Evolutionary conservation across 78 protist species (phyloP).

Genomic region (Polysphondylium violaceum): DNA sequence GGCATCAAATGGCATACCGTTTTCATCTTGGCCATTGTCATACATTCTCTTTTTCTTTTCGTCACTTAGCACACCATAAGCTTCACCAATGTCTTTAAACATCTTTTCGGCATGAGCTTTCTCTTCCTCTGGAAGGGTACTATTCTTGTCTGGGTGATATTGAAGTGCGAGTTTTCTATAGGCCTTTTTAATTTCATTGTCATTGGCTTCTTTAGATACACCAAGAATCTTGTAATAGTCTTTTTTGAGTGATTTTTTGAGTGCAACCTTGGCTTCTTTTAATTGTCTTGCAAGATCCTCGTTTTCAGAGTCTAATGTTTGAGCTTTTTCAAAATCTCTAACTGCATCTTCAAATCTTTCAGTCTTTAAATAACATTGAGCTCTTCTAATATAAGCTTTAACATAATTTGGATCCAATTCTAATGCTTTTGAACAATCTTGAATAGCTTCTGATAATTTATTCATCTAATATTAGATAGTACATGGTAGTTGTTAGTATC

Average conservation of each 20-base stretch:
- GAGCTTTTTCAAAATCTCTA: slow-evolving; percentile 73
- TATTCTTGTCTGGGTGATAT: slow-evolving; percentile 88
- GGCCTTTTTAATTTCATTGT: slow-evolving; percentile 85
- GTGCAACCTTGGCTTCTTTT: slow-evolving; percentile 73
- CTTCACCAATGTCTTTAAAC: slow-evolving; percentile 89
- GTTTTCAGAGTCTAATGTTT: slow-evolving; percentile 48
- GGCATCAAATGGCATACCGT: slow-evolving; percentile 65
- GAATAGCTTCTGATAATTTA: slow-evolving; percentile 69
- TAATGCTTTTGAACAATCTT: slow-evolving; percentile 72
- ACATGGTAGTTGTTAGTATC: neutral
- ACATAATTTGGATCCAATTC: slow-evolving; percentile 75
- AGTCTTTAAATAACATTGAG: slow-evolving; percentile 38
- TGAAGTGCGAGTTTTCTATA: slow-evolving; percentile 87
- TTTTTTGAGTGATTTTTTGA: slow-evolving; percentile 73
- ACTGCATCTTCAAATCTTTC: slow-evolving; percentile 84
- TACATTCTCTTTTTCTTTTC: slow-evolving; percentile 73
- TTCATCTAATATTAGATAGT: slow-evolving; percentile 41
- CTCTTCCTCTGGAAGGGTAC: slow-evolving; percentile 47
- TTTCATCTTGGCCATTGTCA: slow-evolving; percentile 83
- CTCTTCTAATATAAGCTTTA: slow-evolving; percentile 80
- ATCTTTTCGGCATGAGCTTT: slow-evolving; percentile 69
- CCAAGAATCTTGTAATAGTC: slow-evolving; percentile 88
- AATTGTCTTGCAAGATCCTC: slow-evolving; percentile 27
- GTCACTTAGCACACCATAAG: slow-evolving; percentile 85
- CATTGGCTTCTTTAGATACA: slow-evolving; percentile 70